These are phyloP conservation scores for Emergomyces africanus DNA, from an alignment of 2,329 filamentous ascomycete genomes.

Conservation along the genomic window DNA sequence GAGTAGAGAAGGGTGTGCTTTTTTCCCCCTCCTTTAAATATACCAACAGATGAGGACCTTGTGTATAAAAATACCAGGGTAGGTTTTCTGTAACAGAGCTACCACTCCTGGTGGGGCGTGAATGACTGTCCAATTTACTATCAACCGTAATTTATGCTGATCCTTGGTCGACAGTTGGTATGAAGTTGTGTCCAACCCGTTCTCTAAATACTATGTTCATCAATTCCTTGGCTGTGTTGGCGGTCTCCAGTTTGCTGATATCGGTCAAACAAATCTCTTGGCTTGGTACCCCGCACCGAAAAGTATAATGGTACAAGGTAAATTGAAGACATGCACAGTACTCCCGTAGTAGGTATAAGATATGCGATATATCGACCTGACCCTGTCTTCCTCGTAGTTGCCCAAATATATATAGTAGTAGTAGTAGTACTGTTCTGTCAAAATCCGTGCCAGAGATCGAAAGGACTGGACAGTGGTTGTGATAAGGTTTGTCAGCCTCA, in stretches of 20 bases:
- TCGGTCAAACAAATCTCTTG: too few species aligned
- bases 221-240: neutral
- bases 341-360: too few species aligned
- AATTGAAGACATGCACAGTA: too few species aligned
- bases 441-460: too few species aligned
- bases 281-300: too few species aligned
- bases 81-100: neutral
- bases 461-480: neutral
- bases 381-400: too few species aligned
- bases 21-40: neutral
- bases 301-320: neutral
- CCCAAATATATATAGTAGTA: too few species aligned
- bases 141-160: neutral
- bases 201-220: neutral
- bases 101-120: neutral
- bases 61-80: neutral
- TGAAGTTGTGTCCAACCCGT: neutral
- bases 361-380: too few species aligned
- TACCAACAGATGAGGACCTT: neutral
- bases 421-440: too few species aligned
- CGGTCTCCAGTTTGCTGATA: neutral
- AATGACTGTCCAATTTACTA: neutral
- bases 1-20: too few species aligned
- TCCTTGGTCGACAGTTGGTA: neutral
- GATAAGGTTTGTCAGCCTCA: neutral